Evolutionary conservation across 345 rosid species (phyloP).

Genomic region (Stellera chamaejasme): DNA sequence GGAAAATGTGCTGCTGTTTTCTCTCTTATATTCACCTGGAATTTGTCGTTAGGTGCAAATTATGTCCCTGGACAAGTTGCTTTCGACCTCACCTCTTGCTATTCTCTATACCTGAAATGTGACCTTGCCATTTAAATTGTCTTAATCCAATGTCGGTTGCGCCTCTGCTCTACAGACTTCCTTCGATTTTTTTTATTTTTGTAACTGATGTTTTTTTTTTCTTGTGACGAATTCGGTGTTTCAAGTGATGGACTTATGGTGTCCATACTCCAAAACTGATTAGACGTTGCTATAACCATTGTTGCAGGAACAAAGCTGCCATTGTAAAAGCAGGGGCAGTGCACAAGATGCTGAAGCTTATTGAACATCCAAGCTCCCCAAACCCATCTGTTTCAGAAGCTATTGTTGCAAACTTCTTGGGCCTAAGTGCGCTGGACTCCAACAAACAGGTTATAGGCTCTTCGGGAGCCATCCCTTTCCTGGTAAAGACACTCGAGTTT

Average conservation of each 20-base stretch:
- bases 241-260: too few relatives aligned
- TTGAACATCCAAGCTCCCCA: constrained; percentile 46
- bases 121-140: constrained; percentile 9
- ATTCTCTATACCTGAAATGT: constrained; percentile 4
- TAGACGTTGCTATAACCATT: background rate
- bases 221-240: background rate
- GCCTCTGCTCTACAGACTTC: background rate
- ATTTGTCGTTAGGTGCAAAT: background rate
- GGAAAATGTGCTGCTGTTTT: background rate
- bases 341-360: constrained; percentile 84
- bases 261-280: too few relatives aligned
- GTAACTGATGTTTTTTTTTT: constrained; percentile 2
- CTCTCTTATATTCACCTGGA: background rate
- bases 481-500: constrained; percentile 52
- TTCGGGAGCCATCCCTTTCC: constrained; percentile 76
- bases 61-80: constrained; percentile 27
- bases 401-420: constrained; percentile 84
- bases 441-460: constrained; percentile 91
- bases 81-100: constrained; percentile 25
- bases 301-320: constrained; percentile 93
- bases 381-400: constrained; percentile 60
- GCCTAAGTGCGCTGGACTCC: constrained; percentile 81
- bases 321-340: constrained; percentile 97
- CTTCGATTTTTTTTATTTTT: background rate
- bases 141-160: background rate